phyloP scores from a whole-genome alignment of 768 basidiomycete species.

The Pulveroboletus sp. region DNA sequence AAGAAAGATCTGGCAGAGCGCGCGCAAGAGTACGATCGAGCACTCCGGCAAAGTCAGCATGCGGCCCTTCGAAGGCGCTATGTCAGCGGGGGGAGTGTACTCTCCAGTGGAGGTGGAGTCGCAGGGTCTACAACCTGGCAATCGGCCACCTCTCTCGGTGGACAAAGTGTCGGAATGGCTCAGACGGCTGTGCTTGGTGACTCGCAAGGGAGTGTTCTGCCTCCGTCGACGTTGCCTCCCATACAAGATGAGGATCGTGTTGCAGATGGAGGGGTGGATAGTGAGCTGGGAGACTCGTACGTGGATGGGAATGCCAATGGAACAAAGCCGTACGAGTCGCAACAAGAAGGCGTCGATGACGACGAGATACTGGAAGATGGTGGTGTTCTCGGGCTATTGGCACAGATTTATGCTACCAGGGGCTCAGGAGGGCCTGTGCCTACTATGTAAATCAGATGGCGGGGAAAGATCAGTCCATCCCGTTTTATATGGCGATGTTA shows the following conservation, averaged over 20 bases:
- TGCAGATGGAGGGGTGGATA: slow-evolving; percentile 53
- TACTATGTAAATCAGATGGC: slow-evolving; percentile 34
- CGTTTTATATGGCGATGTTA: not conserved
- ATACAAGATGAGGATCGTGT: slow-evolving; percentile 47
- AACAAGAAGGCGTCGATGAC: slow-evolving; percentile 51
- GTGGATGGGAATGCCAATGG: slow-evolving; percentile 58
- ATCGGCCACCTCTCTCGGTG: slow-evolving; percentile 39
- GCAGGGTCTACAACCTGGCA: slow-evolving; percentile 46
- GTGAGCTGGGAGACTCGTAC: slow-evolving; percentile 64
- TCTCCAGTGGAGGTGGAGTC: slow-evolving; percentile 44
- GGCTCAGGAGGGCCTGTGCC: slow-evolving; percentile 44
- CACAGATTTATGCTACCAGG: slow-evolving; percentile 76
- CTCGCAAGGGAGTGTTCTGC: slow-evolving; percentile 55
- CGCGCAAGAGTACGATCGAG: slow-evolving; percentile 72
- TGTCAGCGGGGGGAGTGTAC: slow-evolving; percentile 20
- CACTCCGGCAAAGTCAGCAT: slow-evolving; percentile 64
- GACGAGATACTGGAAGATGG: slow-evolving; percentile 71
- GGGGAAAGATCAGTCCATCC: too few relatives aligned
- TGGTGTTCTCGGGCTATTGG: slow-evolving; percentile 79
- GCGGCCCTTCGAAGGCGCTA: slow-evolving; percentile 44
- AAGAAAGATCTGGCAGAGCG: slow-evolving; percentile 45
- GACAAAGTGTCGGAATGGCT: slow-evolving; percentile 47
- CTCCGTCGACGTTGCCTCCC: slow-evolving; percentile 7
- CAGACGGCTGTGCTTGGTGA: slow-evolving; percentile 74
- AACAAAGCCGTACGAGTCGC: slow-evolving; percentile 33